These are phyloP conservation scores for Penicillium turbatum DNA, from an alignment of 495 filamentous ascomycete species.

Conservation along the genomic window DNA sequence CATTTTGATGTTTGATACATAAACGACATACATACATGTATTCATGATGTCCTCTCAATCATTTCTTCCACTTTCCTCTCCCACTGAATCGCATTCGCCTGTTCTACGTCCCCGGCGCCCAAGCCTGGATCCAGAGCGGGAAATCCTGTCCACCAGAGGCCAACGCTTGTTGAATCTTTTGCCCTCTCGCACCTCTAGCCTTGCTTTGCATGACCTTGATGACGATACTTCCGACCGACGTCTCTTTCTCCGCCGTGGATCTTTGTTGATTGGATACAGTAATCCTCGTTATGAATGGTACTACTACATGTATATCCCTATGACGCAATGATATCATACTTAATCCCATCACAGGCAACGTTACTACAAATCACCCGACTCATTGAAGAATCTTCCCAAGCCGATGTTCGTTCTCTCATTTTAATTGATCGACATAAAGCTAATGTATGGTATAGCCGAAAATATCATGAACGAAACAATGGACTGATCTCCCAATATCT, in stretches of 20 bases:
- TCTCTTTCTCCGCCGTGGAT: slow-evolving; percentile 17
- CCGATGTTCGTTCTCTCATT: slow-evolving; percentile 22
- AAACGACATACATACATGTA: too few species aligned
- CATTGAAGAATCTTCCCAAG: slow-evolving; percentile 26
- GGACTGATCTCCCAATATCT: slow-evolving; percentile 78
- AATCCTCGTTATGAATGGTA: slow-evolving; percentile 39
- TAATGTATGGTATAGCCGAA: slow-evolving; percentile 36
- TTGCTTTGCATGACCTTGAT: slow-evolving; percentile 21
- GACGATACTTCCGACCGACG: slow-evolving; percentile 13
- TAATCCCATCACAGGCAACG: slow-evolving; percentile 24
- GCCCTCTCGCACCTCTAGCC: slow-evolving; percentile 25
- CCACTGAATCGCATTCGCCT: slow-evolving; percentile 17
- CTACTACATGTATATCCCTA: not conserved
- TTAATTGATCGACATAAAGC: not conserved
- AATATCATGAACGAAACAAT: slow-evolving; percentile 85
- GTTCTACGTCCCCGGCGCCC: slow-evolving; percentile 27
- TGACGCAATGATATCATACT: not conserved
- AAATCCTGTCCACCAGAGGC: slow-evolving; percentile 37
- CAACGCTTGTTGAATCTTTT: slow-evolving; percentile 32
- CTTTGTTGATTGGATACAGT: slow-evolving; percentile 34
- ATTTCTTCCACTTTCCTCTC: slow-evolving; percentile 20
- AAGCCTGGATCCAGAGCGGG: slow-evolving; percentile 30
- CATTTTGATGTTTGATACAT: too few species aligned
- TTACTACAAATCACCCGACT: slow-evolving; percentile 31
- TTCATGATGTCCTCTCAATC: slow-evolving; percentile 13